Conservation (phyloP, 164 flowering plant genomes). For the Magnolia kwangsiensis region DNA sequence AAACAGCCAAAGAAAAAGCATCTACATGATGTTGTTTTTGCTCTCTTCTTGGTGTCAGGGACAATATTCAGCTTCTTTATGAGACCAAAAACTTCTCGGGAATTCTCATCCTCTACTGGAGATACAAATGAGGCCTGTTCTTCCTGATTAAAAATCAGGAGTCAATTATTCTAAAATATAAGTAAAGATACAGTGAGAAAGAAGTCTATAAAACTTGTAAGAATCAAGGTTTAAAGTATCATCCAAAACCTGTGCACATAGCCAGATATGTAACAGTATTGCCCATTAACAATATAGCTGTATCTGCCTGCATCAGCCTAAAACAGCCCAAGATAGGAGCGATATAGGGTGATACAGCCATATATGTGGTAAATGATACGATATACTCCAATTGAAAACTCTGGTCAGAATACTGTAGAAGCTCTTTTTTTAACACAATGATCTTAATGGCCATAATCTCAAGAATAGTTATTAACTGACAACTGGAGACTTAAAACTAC, state of each 20-base stretch:
- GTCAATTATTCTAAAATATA: not conserved
- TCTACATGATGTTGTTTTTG: constrained; percentile 56
- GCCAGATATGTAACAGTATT: no score
- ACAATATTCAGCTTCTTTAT: constrained; percentile 77
- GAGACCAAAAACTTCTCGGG: constrained; percentile 76
- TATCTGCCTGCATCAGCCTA: no score
- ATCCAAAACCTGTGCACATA: no score
- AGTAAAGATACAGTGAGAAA: not conserved
- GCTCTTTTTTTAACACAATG: no score
- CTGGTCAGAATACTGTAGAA: no score
- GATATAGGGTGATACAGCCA: no score
- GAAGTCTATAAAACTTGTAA: no score
- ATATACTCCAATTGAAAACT: no score
- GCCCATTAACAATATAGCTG: no score
- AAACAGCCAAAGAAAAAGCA: not conserved
- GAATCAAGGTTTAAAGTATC: no score
- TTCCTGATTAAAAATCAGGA: constrained; percentile 39
- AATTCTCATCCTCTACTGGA: constrained; percentile 61
- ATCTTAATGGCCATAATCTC: not conserved
- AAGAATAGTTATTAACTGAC: not conserved
- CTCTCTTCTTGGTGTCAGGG: constrained; percentile 54
- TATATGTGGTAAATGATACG: no score
- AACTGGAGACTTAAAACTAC: not conserved
- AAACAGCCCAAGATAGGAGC: no score
- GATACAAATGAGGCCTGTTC: constrained; percentile 38